A percentile compares a stretch with the other conserved stretches of the same genome.
Conservation (phyloP, 2,329 filamentous ascomycete genomes). For the Exutisphaerella laricina region DNA sequence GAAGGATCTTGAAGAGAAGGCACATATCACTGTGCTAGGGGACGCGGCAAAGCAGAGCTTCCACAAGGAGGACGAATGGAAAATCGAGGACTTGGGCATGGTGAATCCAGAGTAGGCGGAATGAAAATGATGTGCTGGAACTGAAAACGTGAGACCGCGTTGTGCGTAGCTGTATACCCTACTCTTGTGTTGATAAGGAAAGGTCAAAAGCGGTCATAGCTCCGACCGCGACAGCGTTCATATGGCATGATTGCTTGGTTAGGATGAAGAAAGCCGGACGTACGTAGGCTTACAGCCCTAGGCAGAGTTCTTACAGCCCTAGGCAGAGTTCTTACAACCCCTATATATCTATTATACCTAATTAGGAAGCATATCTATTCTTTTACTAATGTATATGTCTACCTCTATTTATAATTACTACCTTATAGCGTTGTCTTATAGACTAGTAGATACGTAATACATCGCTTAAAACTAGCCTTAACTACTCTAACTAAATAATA, state of each 20-base stretch:
- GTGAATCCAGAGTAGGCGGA: neutral
- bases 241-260: no score
- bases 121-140: neutral
- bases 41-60: constrained; percentile 65
- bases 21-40: constrained; percentile 69
- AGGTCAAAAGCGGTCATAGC: no score
- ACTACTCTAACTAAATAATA: neutral
- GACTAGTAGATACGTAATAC: neutral
- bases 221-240: no score
- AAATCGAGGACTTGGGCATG: constrained; percentile 61
- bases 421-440: neutral
- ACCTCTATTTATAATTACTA: neutral
- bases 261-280: no score
- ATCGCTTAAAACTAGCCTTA: neutral
- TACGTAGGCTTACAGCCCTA: no score
- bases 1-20: constrained; percentile 49
- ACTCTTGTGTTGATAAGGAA: neutral
- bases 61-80: constrained; percentile 58
- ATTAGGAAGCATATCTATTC: neutral
- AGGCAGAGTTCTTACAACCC: neutral
- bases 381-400: neutral
- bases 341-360: neutral
- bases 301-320: no score
- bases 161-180: neutral
- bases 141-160: neutral